Conservation (phyloP, 305 asterid genomes). For the Solanum hybrid region DNA sequence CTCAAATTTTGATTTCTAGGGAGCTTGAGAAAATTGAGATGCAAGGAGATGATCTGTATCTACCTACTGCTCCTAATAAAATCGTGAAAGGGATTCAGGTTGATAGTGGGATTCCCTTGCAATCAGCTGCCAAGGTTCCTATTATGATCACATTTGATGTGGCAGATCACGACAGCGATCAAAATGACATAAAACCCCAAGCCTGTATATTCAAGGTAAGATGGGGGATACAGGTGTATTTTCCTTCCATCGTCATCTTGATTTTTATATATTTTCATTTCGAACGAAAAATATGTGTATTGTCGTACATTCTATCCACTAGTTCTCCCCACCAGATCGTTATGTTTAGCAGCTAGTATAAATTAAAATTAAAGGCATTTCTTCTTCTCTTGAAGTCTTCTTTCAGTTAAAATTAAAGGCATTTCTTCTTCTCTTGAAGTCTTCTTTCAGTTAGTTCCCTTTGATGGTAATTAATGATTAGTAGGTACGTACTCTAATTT, state of each 20-base stretch:
- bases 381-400: not conserved
- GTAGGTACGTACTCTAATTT: not conserved
- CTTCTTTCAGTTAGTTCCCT: not conserved
- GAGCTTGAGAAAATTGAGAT: slow-evolving; percentile 89
- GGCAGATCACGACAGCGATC: slow-evolving; percentile 85
- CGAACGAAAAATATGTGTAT: not conserved
- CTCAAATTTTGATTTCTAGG: slow-evolving; percentile 31
- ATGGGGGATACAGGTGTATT: not conserved
- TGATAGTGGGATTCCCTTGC: slow-evolving; percentile 97
- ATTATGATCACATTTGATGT: slow-evolving; percentile 98
- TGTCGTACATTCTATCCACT: not conserved
- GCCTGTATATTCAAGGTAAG: slow-evolving; percentile 97
- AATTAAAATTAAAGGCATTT: not conserved
- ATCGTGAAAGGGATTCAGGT: slow-evolving; percentile 86
- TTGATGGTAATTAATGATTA: not conserved
- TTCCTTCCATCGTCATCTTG: not conserved
- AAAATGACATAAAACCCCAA: slow-evolving; percentile 70
- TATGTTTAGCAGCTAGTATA: not conserved
- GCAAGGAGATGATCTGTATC: slow-evolving; percentile 93
- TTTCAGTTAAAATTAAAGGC: not conserved
- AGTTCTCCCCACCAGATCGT: not conserved
- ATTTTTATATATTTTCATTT: not conserved
- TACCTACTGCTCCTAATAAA: slow-evolving; percentile 94
- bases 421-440: not conserved
- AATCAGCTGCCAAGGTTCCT: slow-evolving; percentile 99